A percentile compares a stretch with the other conserved stretches of the same genome.
Evolutionary conservation across 2,329 filamentous ascomycete species (phyloP).

Genomic region (Penicillium verrucosum): DNA sequence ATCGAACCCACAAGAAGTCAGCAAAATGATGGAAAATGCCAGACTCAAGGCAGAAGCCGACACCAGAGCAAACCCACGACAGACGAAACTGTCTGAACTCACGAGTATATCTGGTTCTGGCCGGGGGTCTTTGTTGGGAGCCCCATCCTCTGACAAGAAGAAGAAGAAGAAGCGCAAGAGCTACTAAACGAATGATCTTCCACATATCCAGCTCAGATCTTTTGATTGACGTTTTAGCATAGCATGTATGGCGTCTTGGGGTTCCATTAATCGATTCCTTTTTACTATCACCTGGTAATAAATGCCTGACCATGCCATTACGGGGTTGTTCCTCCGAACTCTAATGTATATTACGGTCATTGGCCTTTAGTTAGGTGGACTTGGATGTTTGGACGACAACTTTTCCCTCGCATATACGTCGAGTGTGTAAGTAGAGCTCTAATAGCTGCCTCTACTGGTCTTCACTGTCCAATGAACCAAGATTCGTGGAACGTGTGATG

Average conservation of each 20-base stretch:
- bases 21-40: constrained; percentile 8
- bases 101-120: constrained; percentile 34
- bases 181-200: background rate
- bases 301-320: background rate
- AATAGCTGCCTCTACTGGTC: background rate
- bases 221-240: constrained; percentile 14
- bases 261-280: background rate
- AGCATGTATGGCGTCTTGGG: constrained; percentile 10
- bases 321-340: too few species aligned
- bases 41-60: constrained; percentile 20
- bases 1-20: background rate
- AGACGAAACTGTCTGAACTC: constrained; percentile 18
- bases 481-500: too few species aligned
- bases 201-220: background rate
- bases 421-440: constrained; percentile 68
- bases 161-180: constrained; percentile 26
- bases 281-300: background rate
- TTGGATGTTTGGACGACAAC: constrained; percentile 35
- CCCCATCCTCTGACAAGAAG: constrained; percentile 7
- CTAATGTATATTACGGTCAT: too few species aligned
- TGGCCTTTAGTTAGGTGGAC: constrained; percentile 9
- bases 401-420: constrained; percentile 57
- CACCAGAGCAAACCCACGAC: constrained; percentile 12
- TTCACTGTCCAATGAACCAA: too few species aligned
- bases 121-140: background rate